Evolutionary conservation across 2,329 filamentous ascomycete genomes (phyloP).

Genomic region (Thyridium curvatum): DNA sequence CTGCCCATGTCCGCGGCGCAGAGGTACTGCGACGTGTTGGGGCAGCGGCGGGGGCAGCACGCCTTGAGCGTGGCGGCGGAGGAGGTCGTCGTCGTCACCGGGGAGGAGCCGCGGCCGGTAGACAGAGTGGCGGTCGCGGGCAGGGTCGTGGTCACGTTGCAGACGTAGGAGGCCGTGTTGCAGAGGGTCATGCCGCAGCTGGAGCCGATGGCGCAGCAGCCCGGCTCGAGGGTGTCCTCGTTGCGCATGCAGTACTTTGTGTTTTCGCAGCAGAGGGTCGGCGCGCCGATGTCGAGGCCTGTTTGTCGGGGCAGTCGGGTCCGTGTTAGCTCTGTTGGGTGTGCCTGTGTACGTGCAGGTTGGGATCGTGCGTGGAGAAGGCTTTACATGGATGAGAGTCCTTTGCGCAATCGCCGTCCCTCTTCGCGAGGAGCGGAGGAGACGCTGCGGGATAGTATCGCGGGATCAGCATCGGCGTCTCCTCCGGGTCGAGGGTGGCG

Average conservation of each 20-base stretch:
- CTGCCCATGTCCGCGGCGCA: slow-evolving; percentile 38
- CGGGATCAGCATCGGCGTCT: neutral
- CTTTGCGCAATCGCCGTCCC: slow-evolving; percentile 4
- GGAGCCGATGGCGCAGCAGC: slow-evolving; percentile 24
- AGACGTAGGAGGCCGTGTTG: slow-evolving; percentile 17
- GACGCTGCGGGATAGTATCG: slow-evolving; percentile 1
- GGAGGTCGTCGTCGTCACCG: slow-evolving; percentile 16
- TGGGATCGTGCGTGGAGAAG: neutral
- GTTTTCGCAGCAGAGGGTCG: slow-evolving; percentile 16
- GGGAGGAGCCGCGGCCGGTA: slow-evolving; percentile 10
- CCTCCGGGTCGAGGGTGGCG: too few relatives aligned
- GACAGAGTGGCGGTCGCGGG: slow-evolving; percentile 14
- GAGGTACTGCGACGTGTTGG: slow-evolving; percentile 32
- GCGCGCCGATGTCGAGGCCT: slow-evolving; percentile 19
- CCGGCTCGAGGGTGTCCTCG: slow-evolving; percentile 8
- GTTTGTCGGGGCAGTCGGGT: too few relatives aligned
- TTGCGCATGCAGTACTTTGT: slow-evolving; percentile 23
- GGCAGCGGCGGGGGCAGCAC: slow-evolving; percentile 35
- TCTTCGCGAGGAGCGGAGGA: slow-evolving; percentile 3
- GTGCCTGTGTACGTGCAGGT: neutral
- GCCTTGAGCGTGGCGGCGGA: slow-evolving; percentile 17
- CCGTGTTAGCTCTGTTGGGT: neutral
- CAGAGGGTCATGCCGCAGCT: slow-evolving; percentile 24
- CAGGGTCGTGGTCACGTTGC: slow-evolving; percentile 18
- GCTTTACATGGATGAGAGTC: neutral